Evolutionary conservation across 768 basidiomycete species (phyloP).

Genomic region (Leucocoprinus birnbaumii): DNA sequence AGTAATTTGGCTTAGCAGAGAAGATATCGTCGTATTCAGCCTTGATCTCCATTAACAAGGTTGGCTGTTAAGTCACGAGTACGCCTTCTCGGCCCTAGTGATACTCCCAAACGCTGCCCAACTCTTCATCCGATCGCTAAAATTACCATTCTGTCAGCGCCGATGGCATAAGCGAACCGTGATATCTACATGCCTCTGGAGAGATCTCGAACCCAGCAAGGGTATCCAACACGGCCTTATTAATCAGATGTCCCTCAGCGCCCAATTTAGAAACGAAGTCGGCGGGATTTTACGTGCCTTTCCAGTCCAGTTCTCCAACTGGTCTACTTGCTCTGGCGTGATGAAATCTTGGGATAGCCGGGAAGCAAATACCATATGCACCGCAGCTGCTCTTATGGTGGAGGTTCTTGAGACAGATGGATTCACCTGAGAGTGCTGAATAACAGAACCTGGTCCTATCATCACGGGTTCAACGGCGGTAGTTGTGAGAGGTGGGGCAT

Average conservation of each 20-base stretch:
- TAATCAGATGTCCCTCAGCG: background rate
- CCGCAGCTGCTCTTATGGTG: constrained; percentile 71
- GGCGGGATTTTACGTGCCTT: constrained; percentile 26
- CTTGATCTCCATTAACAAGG: too few species aligned
- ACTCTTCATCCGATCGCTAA: constrained; percentile 51
- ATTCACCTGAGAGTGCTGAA: constrained; percentile 21
- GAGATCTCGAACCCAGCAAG: constrained; percentile 45
- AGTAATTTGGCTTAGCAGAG: too few species aligned
- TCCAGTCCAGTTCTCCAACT: constrained; percentile 61
- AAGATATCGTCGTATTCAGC: too few species aligned
- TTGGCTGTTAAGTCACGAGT: too few species aligned
- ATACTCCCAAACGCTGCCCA: constrained; percentile 56
- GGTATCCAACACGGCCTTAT: constrained; percentile 56
- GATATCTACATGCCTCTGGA: constrained; percentile 40
- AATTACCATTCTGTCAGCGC: constrained; percentile 13
- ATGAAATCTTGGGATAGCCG: constrained; percentile 73
- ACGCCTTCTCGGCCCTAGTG: constrained; percentile 6
- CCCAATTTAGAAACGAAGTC: constrained; percentile 4
- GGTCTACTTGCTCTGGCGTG: constrained; percentile 58
- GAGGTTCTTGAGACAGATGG: constrained; percentile 15
- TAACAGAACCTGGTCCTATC: constrained; percentile 22
- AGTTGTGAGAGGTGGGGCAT: constrained; percentile 40
- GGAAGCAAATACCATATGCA: constrained; percentile 82
- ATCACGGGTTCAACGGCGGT: constrained; percentile 39
- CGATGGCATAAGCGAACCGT: constrained; percentile 15